Evolutionary conservation across 495 filamentous ascomycete genomes (phyloP).

Genomic region (Penicillium parvum): DNA sequence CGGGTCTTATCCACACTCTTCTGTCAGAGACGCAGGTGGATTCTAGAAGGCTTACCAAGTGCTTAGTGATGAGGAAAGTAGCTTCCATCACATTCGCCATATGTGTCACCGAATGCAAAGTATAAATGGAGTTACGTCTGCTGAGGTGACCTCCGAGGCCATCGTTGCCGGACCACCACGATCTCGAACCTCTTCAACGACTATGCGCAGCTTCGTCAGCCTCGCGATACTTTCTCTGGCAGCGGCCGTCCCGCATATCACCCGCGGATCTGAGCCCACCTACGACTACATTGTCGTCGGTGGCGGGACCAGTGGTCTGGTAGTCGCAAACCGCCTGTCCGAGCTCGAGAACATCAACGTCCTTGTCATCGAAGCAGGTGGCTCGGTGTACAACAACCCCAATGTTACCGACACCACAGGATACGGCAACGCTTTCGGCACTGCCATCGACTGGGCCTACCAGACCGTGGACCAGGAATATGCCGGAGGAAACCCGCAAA

Average conservation of each 20-base stretch:
- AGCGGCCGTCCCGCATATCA: constrained; percentile 6
- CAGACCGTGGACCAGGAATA: constrained; percentile 41
- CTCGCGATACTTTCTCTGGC: constrained; percentile 16
- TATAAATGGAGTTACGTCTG: too few relatives aligned
- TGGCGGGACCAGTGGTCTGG: constrained; percentile 50
- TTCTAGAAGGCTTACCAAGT: too few relatives aligned
- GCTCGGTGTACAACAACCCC: constrained; percentile 41
- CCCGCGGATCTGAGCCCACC: neutral
- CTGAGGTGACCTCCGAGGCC: too few relatives aligned
- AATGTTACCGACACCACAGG: constrained; percentile 44
- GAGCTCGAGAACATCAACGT: constrained; percentile 43
- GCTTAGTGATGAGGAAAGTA: too few relatives aligned
- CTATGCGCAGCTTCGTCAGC: constrained; percentile 12
- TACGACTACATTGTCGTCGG: constrained; percentile 51
- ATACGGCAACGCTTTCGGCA: constrained; percentile 40
- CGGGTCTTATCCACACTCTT: too few relatives aligned
- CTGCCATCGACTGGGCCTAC: constrained; percentile 51
- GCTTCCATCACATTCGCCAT: too few relatives aligned
- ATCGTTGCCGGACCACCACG: too few relatives aligned
- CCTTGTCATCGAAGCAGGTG: constrained; percentile 53
- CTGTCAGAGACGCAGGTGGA: too few relatives aligned
- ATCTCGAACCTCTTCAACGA: too few relatives aligned
- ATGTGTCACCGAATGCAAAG: too few relatives aligned
- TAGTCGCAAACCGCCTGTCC: constrained; percentile 50
- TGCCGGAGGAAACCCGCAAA: constrained; percentile 28